Base-by-base conservation (phyloP, 164 flowering plant species). In the Vitis rupestris region DNA sequence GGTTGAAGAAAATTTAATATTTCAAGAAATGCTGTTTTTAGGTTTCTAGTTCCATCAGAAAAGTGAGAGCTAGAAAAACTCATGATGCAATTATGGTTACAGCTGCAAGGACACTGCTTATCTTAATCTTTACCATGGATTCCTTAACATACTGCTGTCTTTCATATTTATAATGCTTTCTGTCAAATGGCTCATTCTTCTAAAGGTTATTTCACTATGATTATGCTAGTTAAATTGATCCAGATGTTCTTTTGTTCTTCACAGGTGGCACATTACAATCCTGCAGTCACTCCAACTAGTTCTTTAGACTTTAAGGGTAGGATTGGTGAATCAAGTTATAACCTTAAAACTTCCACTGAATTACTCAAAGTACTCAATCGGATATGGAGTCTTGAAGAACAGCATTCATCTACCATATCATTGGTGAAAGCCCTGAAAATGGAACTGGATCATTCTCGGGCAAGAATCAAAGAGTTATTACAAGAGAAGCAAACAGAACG, bases 371-470 rank as follows among this genome's bases (percentile, higher is more conserved):
- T 90, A 17, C 75, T 94, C 30, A 89, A 94, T 65, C 78, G 89
- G 57, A 89, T 92, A 31, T 90, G 94, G 97, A 85, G 81, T 59
- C 91, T 92, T 11, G 97, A 94, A 84, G 97, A 94, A 60, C 93
- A 90, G 72, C 90, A 92, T 60, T 74, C 81, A 57, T 81, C 89
- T 9, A 85, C 88, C 71, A 67, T 72, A 51, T 80, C 97, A 17
- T 58, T 85, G 65, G 79, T 88, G 50, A 92, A 81, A 78, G 78
- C 86, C n/a, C 71, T 88, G 65, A 87, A 86, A 64, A 68, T 65
- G 69, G 97, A 92, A 56, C 85, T 88, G 58, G 82, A 83, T 57
- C 84, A 82, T 64, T 74, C 90, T 9, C 79, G 79, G 17, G 68
- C 69, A 0, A 78, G 71, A 48, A 81, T 88, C 59, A 83, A 87